Evolutionary conservation across 257 asterid genomes (phyloP).

Genomic region (Solanum chmielewskii): DNA sequence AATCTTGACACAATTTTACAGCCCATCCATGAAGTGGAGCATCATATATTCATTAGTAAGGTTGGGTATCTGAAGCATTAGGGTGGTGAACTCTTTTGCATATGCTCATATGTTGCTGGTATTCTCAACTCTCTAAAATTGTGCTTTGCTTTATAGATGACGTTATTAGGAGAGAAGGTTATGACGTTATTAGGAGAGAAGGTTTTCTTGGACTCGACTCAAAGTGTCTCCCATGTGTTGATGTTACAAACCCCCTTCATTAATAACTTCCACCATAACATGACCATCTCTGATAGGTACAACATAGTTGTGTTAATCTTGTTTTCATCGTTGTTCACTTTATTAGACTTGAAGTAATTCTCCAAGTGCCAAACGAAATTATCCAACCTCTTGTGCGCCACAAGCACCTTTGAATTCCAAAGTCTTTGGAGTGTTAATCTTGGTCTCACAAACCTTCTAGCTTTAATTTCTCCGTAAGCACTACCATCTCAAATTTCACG

Average conservation of each 20-base stretch:
- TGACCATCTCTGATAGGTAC: not conserved
- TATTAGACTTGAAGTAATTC: not conserved
- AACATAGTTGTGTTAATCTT: not conserved
- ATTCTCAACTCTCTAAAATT: not conserved
- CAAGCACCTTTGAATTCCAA: not conserved
- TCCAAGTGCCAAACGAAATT: not conserved
- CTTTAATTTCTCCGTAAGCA: not conserved
- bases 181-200: not conserved
- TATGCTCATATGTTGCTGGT: too few relatives aligned
- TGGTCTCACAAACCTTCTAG: not conserved
- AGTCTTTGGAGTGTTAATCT: not conserved
- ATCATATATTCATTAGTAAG: not conserved
- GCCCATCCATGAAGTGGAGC: not conserved
- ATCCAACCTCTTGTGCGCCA: not conserved
- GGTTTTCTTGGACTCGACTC: not conserved
- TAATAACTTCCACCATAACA: not conserved
- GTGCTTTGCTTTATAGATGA: not conserved
- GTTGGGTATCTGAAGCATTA: not conserved
- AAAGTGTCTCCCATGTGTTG: not conserved
- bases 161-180: not conserved
- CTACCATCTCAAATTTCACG: not conserved
- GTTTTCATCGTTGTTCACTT: not conserved
- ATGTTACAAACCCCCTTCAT: not conserved
- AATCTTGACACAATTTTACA: not conserved
- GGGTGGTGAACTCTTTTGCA: not conserved